Percentiles rank a stretch among this genome's conserved stretches.
phyloP scores from a whole-genome alignment of 192 early-diverging fungal species.

The Obelidium mucronatum region DNA sequence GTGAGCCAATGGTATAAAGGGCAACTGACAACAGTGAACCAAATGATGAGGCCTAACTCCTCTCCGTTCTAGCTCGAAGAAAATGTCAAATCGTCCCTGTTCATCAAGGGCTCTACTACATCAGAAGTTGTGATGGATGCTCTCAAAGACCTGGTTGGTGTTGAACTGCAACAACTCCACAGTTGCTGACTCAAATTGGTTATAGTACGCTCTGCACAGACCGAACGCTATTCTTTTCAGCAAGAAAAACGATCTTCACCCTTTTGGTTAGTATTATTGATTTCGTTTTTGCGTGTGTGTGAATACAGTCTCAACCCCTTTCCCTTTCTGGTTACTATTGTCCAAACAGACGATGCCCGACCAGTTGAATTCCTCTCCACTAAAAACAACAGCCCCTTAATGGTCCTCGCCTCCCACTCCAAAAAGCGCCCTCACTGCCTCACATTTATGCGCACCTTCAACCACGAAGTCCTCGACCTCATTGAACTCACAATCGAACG shows the following conservation, averaged over 20 bases:
- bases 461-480: conserved; percentile 95
- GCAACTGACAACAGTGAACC: too few species aligned
- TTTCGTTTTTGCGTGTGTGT: too few species aligned
- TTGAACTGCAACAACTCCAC: neutral
- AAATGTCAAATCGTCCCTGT: conserved; percentile 88
- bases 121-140: conserved; percentile 84
- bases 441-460: conserved; percentile 89
- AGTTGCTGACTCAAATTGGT: neutral
- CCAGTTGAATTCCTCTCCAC: conserved; percentile 92
- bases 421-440: conserved; percentile 98
- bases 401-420: conserved; percentile 89
- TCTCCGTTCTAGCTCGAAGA: conserved; percentile 74
- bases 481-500: conserved; percentile 88
- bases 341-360: conserved; percentile 78
- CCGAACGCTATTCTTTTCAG: conserved; percentile 87
- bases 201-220: conserved; percentile 85
- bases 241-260: conserved; percentile 95
- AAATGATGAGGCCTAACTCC: neutral
- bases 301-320: neutral
- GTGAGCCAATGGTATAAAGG: conserved; percentile 75
- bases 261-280: conserved; percentile 62
- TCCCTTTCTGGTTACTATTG: neutral
- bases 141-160: conserved; percentile 82
- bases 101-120: conserved; percentile 86
- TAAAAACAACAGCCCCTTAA: conserved; percentile 94